Percentiles rank a stretch among this genome's conserved stretches.
Evolutionary conservation across 1,284 basidiomycete species (phyloP).

Genomic region (Rhodotorula sp.): DNA sequence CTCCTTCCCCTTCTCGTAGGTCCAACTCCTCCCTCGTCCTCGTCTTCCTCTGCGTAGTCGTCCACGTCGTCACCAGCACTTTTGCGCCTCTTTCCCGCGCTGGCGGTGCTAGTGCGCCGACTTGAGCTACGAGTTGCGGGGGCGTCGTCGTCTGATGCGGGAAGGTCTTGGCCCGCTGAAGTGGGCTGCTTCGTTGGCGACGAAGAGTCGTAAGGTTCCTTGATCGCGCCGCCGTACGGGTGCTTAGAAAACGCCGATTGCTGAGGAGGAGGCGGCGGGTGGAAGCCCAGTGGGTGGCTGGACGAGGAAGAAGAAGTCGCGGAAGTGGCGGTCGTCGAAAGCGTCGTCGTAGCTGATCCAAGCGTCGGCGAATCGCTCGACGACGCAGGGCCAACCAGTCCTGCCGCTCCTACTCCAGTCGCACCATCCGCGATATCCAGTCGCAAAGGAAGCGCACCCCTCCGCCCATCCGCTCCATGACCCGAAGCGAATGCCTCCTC

Average conservation of each 20-base stretch:
- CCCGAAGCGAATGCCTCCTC: background rate
- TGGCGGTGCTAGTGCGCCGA: background rate
- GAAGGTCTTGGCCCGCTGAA: too few relatives aligned
- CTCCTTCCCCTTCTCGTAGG: background rate
- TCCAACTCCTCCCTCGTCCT: background rate
- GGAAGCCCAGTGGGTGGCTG: too few relatives aligned
- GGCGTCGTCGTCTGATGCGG: too few relatives aligned
- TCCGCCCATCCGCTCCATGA: background rate
- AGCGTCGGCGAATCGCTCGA: too few relatives aligned
- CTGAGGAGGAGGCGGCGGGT: background rate
- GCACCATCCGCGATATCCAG: background rate
- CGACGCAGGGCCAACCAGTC: background rate
- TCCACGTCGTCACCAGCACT: background rate
- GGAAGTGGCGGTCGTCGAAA: too few relatives aligned
- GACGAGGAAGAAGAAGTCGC: too few relatives aligned
- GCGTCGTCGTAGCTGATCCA: too few relatives aligned
- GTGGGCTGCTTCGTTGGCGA: too few relatives aligned
- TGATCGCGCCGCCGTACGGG: background rate
- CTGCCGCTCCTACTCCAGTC: background rate
- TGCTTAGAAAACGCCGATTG: background rate
- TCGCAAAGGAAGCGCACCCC: background rate
- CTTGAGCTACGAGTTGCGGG: background rate
- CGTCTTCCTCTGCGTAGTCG: background rate
- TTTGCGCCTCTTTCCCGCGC: background rate
- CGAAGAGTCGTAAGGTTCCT: background rate